Base-by-base conservation (phyloP, 2,329 filamentous ascomycete species). In the Aspergillus felis region DNA sequence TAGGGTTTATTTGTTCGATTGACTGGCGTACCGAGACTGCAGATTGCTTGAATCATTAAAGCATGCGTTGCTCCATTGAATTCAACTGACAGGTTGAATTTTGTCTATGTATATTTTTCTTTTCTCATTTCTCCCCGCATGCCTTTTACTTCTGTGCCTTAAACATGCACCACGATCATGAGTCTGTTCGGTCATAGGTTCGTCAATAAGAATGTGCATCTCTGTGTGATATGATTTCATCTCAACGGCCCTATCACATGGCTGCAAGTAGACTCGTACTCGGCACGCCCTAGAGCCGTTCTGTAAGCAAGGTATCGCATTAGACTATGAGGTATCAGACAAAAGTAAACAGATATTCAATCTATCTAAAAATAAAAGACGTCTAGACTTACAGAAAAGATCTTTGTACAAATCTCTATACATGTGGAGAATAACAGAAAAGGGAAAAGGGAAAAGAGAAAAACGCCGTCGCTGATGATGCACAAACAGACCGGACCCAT, bases 191-290 rank as follows among this genome's bases (percentile, higher is more conserved):
- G 44, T 22, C 24, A 47, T 47, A 47, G 44, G 44, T 27, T 44
- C 22, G 17, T 47, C 22, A 47, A 47, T 47, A 47, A 17, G 22
- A 47, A 24, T 24, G 24, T 47, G 24, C 44, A 47, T 24, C 22
- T 24, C 41, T 17, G 9, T 12, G 32, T 35, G 32, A 38, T 7
- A 38, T 17, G 14, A 17, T 38, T 17, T 14, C 29, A 29, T 29
- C 12, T 12, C 28, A 17, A 7, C 3, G 14, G 32, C 32, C 2
- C 6, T 17, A 7, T 38, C 14, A 22, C 25, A 32, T 58, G 32
- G 14, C 14, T 38, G 14, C 7, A 6, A 14, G 32, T 1, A 17
- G 5, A 38, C 14, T 99, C 5, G 5, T 17, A 4, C 32, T 35
- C 14, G 12, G 12, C 5, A 17, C 6, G 3, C 14, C 32, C 14